Base-by-base conservation (phyloP, 2,329 filamentous ascomycete genomes). In the Westerdykella ornata region DNA sequence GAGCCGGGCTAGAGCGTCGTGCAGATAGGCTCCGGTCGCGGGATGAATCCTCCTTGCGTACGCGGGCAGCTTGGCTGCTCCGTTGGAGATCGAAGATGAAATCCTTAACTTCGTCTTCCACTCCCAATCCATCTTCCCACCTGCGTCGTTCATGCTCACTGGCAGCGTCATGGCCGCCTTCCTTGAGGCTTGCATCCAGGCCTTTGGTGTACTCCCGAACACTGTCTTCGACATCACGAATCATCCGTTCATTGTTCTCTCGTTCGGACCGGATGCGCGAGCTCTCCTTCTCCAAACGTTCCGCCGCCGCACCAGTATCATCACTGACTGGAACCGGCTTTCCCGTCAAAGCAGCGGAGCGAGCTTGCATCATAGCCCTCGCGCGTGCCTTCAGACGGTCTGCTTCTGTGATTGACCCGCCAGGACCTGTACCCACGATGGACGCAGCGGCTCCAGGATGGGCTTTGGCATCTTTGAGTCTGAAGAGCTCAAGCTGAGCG, bases 341-440 rank as follows among this genome's bases (percentile, higher is more conserved):
- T 43, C 92, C 92, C 16, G 88, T 88, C 48, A 98, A 71, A 14
- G 92, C 90, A 42, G 92, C 92, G 52, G 92, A 89, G 45, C 92
- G 84, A 59, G 95, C 89, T 69, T 97, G 90, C 92, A 98, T 98
- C 81, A 96, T 94, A 30, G 90, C 90, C 69, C 89, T 94, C 22
- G 92, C 90, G 53, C 89, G 81, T 28, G 92, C 92, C 72, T 96
- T 97, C 52, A 97, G 78, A 40, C 90, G 81, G 68, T 98, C 92
- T 3, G 88, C 85, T 67, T 98, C 92, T 0, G 92, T 98, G 32
- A 98, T 80, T 34, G 80, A 71, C 39, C 92, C 92, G 33, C 90
- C 90, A 43, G 89, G 90, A 8, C 92, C 92, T 46, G 90, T 97
- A 35, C 92, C 92, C 44, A 97, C 80, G 48, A 98, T 88, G 20